Base-by-base conservation (phyloP, 2,329 filamentous ascomycete species). In the Lachnellula hyalina region DNA sequence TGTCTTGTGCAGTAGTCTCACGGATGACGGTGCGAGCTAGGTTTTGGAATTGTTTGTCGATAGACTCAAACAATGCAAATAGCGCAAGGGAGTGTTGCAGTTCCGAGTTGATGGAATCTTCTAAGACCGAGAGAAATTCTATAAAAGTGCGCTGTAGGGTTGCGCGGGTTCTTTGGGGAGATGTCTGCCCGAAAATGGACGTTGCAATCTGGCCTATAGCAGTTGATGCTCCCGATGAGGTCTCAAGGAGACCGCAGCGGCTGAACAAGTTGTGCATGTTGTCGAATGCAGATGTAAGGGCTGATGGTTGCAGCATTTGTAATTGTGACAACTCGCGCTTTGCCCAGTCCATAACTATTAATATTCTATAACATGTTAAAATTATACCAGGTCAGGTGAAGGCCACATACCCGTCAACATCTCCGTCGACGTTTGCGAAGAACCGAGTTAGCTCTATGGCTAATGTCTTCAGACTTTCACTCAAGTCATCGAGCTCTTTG, bases 321-420 rank as follows among this genome's bases (percentile, higher is more conserved):
- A 94, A 75, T 46, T 85, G 84, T 57, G 84, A 78, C 14, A 97
- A 82, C 70, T 96, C 91, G 61, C 91, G 85, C 67, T 87, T 87
- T 14, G 90, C 89, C 93, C 93, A 96, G 68, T 96, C 90, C 91
- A 97, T 96, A 50, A 95, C 90, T 57, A 94, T 87, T 36, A 97
- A 79, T 62, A 96, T 96, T 57, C 87, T 86, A 65, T 51, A 34
- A 17, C 14, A 36, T 19, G 49, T 69, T 49, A 67, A 65, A 54
- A 58, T 48, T 45, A 12, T 25, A 47, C 48, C 36, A 49, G 40
- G 28, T 45, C n/a, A 52, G 3, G 17, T 49, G 47, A 36, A 35
- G 47, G 52, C 53, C 34, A 72, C 75, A 64, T 75, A 85, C 82
- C 81, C 87, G 69, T 96, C 93, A 64, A 97, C 88, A 67, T 96